A percentile compares a stretch with the other conserved stretches of the same genome.
phyloP scores from a whole-genome alignment of 768 basidiomycete species.

The Hypsizygus marmoreus region DNA sequence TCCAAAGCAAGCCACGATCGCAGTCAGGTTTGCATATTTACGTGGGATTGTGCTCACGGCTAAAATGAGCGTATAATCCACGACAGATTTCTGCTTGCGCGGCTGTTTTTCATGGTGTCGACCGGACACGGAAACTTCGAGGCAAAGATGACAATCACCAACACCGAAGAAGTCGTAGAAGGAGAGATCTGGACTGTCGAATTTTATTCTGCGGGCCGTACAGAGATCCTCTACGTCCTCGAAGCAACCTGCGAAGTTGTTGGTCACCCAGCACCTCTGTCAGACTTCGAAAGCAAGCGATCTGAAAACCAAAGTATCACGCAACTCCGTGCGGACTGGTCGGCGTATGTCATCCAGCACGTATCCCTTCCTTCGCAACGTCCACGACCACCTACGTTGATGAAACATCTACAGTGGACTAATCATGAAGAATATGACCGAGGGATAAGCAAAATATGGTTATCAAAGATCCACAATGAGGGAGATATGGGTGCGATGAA shows the following conservation, averaged over 20 bases:
- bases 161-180: constrained; percentile 52
- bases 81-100: constrained; percentile 63
- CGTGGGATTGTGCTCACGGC: too few relatives aligned
- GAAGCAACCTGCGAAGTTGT: constrained; percentile 77
- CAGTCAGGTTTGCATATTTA: constrained; percentile 60
- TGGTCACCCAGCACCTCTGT: constrained; percentile 34
- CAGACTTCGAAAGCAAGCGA: neutral
- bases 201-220: constrained; percentile 21
- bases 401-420: constrained; percentile 58
- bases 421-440: constrained; percentile 70
- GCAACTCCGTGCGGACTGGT: constrained; percentile 65
- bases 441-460: constrained; percentile 72
- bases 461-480: constrained; percentile 43
- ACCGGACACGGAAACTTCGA: constrained; percentile 43
- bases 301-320: neutral
- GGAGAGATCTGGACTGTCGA: constrained; percentile 65
- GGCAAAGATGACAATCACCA: constrained; percentile 35
- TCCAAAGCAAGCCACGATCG: constrained; percentile 55
- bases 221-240: constrained; percentile 55
- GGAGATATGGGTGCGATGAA: constrained; percentile 44
- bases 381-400: constrained; percentile 26
- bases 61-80: too few relatives aligned
- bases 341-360: constrained; percentile 46
- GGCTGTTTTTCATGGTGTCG: constrained; percentile 65
- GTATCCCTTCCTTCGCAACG: constrained; percentile 10